phyloP scores from a whole-genome alignment of 2,329 filamentous ascomycete genomes.

The Penicillium sp. region DNA sequence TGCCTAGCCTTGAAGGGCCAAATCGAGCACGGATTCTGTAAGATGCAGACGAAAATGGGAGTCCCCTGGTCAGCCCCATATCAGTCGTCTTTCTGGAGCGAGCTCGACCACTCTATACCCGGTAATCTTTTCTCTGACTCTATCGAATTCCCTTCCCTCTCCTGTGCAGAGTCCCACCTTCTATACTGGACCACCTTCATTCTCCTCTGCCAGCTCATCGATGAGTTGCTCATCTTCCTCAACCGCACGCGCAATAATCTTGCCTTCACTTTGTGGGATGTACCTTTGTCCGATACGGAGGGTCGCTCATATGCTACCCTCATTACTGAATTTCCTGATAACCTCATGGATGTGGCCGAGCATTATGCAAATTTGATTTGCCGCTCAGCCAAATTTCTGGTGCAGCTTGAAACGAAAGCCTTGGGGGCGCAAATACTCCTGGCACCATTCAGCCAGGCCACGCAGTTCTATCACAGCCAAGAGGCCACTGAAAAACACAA shows the following conservation, averaged over 20 bases:
- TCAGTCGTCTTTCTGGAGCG: conserved; percentile 6
- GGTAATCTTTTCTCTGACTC: conserved; percentile 11
- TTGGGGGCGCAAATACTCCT: conserved; percentile 19
- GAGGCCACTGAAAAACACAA: conserved; percentile 11
- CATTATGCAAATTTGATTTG: conserved; percentile 21
- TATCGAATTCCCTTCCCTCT: conserved; percentile 15
- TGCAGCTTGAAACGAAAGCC: conserved; percentile 22
- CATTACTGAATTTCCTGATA: conserved; percentile 1
- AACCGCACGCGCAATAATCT: not conserved
- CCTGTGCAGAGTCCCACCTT: conserved; percentile 20
- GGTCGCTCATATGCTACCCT: not conserved
- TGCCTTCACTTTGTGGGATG: conserved; percentile 1
- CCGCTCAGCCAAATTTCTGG: conserved; percentile 17
- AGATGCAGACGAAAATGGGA: conserved; percentile 18
- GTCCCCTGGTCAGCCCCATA: conserved; percentile 6
- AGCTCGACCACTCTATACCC: conserved; percentile 12
- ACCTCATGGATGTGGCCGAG: conserved; percentile 16
- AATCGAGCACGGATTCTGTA: conserved; percentile 11
- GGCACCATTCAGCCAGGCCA: conserved; percentile 19
- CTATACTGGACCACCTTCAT: conserved; percentile 17
- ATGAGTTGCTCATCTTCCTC: conserved; percentile 16
- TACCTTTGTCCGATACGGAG: conserved; percentile 1
- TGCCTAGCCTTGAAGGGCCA: conserved; percentile 15
- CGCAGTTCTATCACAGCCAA: conserved; percentile 20
- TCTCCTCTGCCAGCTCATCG: conserved; percentile 22